These are phyloP conservation scores for Penicillium freii DNA, from an alignment of 2,329 filamentous ascomycete species.

Conservation along the genomic window DNA sequence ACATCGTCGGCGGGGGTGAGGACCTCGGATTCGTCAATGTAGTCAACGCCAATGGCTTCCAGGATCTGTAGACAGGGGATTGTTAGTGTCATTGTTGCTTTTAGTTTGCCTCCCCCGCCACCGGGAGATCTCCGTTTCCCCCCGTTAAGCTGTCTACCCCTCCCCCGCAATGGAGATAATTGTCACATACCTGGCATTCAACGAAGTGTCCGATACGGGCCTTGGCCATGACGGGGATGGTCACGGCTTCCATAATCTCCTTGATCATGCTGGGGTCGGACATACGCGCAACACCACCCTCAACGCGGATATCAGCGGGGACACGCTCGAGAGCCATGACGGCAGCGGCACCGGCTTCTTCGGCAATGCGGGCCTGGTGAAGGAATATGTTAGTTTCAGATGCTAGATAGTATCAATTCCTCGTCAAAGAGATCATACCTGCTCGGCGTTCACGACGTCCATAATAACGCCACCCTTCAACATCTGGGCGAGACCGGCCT, in stretches of 20 bases:
- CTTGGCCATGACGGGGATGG: constrained; percentile 99
- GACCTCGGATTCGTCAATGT: constrained; percentile 97
- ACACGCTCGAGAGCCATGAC: constrained; percentile 99
- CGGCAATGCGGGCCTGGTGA: constrained; percentile 83
- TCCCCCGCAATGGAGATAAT: constrained; percentile 3
- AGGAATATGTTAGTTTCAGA: background rate
- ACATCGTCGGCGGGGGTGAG: constrained; percentile 88
- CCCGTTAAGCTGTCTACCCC: background rate
- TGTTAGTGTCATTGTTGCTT: constrained; percentile 3
- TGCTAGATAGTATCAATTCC: background rate
- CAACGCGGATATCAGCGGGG: constrained; percentile 86
- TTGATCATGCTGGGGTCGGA: constrained; percentile 92
- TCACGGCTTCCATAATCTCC: constrained; percentile 91
- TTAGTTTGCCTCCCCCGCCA: background rate
- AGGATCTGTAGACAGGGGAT: constrained; percentile 63
- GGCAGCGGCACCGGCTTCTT: constrained; percentile 90
- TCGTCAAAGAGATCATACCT: constrained; percentile 47
- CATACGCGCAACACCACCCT: constrained; percentile 96
- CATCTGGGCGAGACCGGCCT: constrained; percentile 95
- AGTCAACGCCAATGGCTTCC: constrained; percentile 91
- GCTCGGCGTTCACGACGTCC: constrained; percentile 92
- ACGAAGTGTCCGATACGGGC: constrained; percentile 96
- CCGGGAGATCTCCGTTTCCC: background rate
- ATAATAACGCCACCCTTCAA: constrained; percentile 99
- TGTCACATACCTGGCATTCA: constrained; percentile 71